A percentile compares a stretch with the other conserved stretches of the same genome.
These are phyloP conservation scores for Chaetomium sp. DNA, from an alignment of 2,329 filamentous ascomycete genomes.

Conservation along the genomic window DNA sequence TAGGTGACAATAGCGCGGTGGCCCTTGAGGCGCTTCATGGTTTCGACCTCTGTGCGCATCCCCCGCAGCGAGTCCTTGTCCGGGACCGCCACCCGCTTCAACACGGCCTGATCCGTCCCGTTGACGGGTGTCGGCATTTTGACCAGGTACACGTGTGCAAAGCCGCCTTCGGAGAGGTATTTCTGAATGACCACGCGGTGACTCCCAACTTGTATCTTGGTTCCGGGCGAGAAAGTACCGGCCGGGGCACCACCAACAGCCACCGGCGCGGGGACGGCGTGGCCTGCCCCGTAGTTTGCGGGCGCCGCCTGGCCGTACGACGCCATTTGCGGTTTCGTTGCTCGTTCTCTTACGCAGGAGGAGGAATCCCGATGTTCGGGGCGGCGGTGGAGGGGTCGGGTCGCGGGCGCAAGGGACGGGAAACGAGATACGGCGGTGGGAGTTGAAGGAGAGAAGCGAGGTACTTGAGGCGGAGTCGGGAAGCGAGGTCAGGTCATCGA, in stretches of 20 bases:
- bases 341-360: background rate
- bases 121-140: conserved; percentile 76
- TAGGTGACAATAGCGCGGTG: conserved; percentile 96
- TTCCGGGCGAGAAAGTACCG: conserved; percentile 89
- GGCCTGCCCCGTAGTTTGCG: conserved; percentile 46
- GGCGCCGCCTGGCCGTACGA: conserved; percentile 45
- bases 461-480: conserved; percentile 19
- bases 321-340: conserved; percentile 40
- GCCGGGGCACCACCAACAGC: conserved; percentile 56
- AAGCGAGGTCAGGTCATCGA: conserved; percentile 29
- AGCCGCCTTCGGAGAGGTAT: conserved; percentile 96
- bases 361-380: background rate
- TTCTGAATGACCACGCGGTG: conserved; percentile 94
- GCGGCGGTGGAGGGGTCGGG: background rate
- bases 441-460: background rate
- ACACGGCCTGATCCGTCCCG: conserved; percentile 77
- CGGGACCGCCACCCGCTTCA: conserved; percentile 94
- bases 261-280: conserved; percentile 48
- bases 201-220: conserved; percentile 92
- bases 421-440: conserved; percentile 2
- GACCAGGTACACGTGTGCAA: conserved; percentile 97
- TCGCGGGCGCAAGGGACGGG: conserved; percentile 5
- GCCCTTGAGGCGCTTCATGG: conserved; percentile 98
- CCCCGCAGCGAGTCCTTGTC: conserved; percentile 92
- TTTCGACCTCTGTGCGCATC: conserved; percentile 98